A percentile compares a stretch with the other conserved stretches of the same genome.
Evolutionary conservation across 2,329 filamentous ascomycete species (phyloP).

Genomic region (Huntiella bhutanensis): DNA sequence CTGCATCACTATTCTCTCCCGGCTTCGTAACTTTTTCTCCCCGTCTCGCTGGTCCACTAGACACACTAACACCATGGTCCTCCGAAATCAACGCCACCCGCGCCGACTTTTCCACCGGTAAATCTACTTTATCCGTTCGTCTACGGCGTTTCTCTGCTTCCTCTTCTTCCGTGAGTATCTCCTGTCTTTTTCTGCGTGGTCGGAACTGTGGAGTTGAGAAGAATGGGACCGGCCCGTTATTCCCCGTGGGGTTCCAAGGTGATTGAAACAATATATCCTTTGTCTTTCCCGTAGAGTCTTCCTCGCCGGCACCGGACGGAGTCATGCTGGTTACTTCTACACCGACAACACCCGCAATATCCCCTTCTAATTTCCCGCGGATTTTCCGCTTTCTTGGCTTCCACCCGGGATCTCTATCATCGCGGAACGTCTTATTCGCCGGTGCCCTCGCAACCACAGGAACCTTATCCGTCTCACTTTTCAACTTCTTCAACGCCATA

Average conservation of each 20-base stretch:
- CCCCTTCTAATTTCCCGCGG: background rate
- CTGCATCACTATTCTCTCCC: slow-evolving; percentile 1
- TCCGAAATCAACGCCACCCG: slow-evolving; percentile 8
- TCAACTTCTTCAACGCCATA: slow-evolving; percentile 43
- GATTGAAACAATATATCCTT: slow-evolving; percentile 15
- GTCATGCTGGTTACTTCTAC: background rate
- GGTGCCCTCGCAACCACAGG: slow-evolving; percentile 36
- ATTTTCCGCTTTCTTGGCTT: slow-evolving; percentile 12
- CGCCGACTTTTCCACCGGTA: slow-evolving; percentile 8
- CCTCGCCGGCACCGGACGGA: background rate
- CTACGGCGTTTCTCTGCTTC: background rate
- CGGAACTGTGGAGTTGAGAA: slow-evolving; percentile 10
- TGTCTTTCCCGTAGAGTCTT: background rate
- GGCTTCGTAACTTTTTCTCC: background rate
- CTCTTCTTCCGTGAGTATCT: slow-evolving; percentile 2
- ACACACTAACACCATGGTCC: slow-evolving; percentile 10
- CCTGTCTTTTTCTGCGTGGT: slow-evolving; percentile 8
- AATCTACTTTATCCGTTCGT: slow-evolving; percentile 2
- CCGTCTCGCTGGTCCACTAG: background rate
- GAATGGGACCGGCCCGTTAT: slow-evolving; percentile 4
- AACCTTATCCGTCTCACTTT: slow-evolving; percentile 46
- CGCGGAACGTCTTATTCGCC: slow-evolving; percentile 23
- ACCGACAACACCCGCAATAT: background rate
- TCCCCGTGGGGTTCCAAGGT: slow-evolving; percentile 13
- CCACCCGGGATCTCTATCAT: slow-evolving; percentile 24